phyloP scores from a whole-genome alignment of 176 grass and related monocot species.

The Zoysia pacifica region DNA sequence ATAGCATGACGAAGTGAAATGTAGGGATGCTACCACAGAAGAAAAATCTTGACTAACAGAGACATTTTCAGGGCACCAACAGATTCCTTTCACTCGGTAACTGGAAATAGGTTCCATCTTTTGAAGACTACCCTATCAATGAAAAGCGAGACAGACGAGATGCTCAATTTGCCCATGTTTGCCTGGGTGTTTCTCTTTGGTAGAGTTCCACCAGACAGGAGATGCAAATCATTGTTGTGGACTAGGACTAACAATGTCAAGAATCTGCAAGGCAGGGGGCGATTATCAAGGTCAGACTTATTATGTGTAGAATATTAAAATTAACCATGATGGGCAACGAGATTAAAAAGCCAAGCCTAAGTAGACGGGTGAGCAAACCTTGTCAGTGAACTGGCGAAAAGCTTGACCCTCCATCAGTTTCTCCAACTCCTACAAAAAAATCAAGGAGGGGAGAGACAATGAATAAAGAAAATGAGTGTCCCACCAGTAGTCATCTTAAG shows the following conservation, averaged over 20 bases:
- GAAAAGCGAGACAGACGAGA: conserved; percentile 10
- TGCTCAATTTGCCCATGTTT: conserved; percentile 6
- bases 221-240: conserved; percentile 42
- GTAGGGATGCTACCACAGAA: background rate
- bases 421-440: conserved; percentile 62
- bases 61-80: background rate
- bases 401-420: conserved; percentile 54
- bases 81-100: conserved; percentile 3
- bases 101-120: conserved; percentile 4
- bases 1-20: background rate
- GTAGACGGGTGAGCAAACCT: conserved; percentile 47
- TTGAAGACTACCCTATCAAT: background rate
- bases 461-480: background rate
- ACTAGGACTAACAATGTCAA: conserved; percentile 65
- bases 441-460: background rate
- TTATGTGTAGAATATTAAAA: background rate
- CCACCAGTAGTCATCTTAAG: background rate
- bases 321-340: background rate
- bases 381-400: conserved; percentile 64
- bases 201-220: conserved; percentile 10
- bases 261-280: conserved; percentile 54
- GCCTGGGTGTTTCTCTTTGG: conserved; percentile 26
- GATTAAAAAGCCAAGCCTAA: background rate
- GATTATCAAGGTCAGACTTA: background rate
- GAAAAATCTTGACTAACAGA: conserved; percentile 13